Conservation (phyloP, 352 stramenopile species). For the Pythium myriotylum region DNA sequence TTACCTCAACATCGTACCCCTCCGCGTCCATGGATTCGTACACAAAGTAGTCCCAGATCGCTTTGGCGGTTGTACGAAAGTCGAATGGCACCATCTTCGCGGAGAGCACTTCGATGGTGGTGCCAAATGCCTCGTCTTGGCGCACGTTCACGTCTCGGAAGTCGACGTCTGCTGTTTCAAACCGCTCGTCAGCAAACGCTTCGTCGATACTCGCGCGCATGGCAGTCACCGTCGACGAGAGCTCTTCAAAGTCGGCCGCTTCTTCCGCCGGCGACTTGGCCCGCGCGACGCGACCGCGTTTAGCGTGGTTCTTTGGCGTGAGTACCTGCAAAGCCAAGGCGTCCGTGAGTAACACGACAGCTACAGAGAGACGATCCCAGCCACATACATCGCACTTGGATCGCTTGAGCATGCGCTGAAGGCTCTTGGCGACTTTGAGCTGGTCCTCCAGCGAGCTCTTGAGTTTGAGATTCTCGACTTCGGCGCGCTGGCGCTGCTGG, state of each 20-base stretch:
- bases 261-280: constrained; percentile 9
- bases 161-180: constrained; percentile 20
- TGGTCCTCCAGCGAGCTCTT: constrained; percentile 58
- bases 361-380: too few species aligned
- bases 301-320: constrained; percentile 17
- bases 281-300: not conserved
- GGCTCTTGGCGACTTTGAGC: constrained; percentile 50
- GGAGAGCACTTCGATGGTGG: constrained; percentile 16
- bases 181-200: constrained; percentile 21
- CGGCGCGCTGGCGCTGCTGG: constrained; percentile 33
- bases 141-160: constrained; percentile 21
- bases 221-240: constrained; percentile 12
- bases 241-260: constrained; percentile 10
- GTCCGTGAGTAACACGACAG: not conserved
- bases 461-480: constrained; percentile 61
- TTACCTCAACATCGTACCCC: constrained; percentile 14
- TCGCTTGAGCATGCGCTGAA: constrained; percentile 28
- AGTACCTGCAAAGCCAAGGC: constrained; percentile 5
- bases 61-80: constrained; percentile 4
- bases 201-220: constrained; percentile 14
- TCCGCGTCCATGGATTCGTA: constrained; percentile 13
- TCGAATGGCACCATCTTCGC: constrained; percentile 22
- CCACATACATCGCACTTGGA: constrained; percentile 21
- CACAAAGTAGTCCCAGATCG: constrained; percentile 23
- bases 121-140: constrained; percentile 6